Evolutionary conservation across 495 filamentous ascomycete genomes (phyloP), one percentile per base, ranked within the genome.

Genomic region (Friedmanniomyces simplex): DNA sequence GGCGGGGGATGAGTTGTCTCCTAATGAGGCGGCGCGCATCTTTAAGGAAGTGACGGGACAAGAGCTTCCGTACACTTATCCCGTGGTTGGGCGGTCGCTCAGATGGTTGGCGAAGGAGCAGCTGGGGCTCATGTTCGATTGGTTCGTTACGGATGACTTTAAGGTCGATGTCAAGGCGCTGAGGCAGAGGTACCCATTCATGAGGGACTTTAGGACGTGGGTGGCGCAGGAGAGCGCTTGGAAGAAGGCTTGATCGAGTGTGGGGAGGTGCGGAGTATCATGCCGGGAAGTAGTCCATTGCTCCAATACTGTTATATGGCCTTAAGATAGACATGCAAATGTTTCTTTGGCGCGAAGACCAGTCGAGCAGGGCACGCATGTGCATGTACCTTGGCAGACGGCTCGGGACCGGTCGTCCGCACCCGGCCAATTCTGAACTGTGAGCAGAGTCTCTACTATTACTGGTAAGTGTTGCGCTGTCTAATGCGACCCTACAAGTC

Each of bases 71-170:
- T 30, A 41, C 36, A 63, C 60, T 11, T 66, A 57, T 50, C 11
- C 28, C 0, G 50, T 56, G 20, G 50, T 66, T 8, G 63, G 55
- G 20, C 42, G 25, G 10, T n/a, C 51, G 11, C 24, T 66, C 0
- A 36, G 51, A 47, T 60, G 52, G 52, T 42, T 54, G 43, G 14
- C 63, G 18, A n/a, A 50, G 18, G 58, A 66, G 18, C 55, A 58
- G 21, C 28, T 66, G 24, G 58, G 61, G 8, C 24, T 54, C 2
- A 66, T 66, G 63, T 58, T 66, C 24, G 45, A 63, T n/a, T 66
- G 63, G 63, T 60, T 62, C 34, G 41, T 18, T 16, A 24, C 34
- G 11, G 45, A 30, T n/a, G 57, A 52, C 2, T 66, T 52, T 24
- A 39, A 30, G 11, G 56, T 56, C 5, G 60, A 66, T 58, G 42